A percentile compares a stretch with the other conserved stretches of the same genome.
phyloP scores from a whole-genome alignment of 2,329 filamentous ascomycete species.

The Bipolaris zeicola region DNA sequence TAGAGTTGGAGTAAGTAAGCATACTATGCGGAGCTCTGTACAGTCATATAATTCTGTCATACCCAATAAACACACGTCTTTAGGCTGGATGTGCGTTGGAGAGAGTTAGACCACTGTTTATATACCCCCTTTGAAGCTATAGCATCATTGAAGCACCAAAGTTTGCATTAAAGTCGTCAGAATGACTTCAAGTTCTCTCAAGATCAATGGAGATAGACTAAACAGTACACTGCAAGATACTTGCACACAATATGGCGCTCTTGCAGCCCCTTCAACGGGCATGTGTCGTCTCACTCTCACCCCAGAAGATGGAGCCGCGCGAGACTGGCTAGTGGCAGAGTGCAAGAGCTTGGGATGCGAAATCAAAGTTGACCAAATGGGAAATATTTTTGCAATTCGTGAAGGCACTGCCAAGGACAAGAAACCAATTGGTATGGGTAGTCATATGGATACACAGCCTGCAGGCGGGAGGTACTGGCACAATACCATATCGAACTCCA shows the following conservation, averaged over 20 bases:
- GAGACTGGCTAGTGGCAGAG: conserved; percentile 41
- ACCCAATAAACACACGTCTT: conserved; percentile 6
- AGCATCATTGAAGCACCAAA: background rate
- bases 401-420: conserved; percentile 53
- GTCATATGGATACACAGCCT: conserved; percentile 61
- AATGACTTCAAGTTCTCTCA: conserved; percentile 13
- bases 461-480: conserved; percentile 31
- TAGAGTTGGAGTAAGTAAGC: conserved; percentile 8
- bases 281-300: conserved; percentile 73
- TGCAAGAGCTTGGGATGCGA: conserved; percentile 36
- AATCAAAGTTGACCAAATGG: conserved; percentile 44
- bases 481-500: rapidly evolving
- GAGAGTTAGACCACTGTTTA: background rate
- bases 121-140: background rate
- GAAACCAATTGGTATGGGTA: conserved; percentile 48
- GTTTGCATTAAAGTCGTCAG: background rate
- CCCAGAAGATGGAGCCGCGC: conserved; percentile 33
- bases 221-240: conserved; percentile 34
- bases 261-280: conserved; percentile 57
- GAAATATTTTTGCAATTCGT: conserved; percentile 43
- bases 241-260: conserved; percentile 36
- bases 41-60: conserved; percentile 26
- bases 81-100: conserved; percentile 12
- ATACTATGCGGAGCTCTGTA: conserved; percentile 1
- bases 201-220: conserved; percentile 33